A percentile compares a stretch with the other conserved stretches of the same genome.
phyloP scores from a whole-genome alignment of 2,329 filamentous ascomycete species.

The Fusarium metavorans region DNA sequence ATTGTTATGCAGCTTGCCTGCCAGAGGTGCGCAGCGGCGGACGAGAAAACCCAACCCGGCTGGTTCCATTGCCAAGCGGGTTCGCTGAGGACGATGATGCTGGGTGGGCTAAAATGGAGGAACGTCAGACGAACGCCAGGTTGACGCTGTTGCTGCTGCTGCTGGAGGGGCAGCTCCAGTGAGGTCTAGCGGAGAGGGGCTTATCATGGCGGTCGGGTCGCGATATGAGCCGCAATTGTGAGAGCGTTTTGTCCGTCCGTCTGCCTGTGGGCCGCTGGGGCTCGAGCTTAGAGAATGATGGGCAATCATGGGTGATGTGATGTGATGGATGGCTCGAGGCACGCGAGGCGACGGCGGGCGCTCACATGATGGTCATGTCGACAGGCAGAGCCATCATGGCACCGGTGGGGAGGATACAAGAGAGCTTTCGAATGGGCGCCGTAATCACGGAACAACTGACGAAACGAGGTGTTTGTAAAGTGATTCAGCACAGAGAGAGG shows the following conservation, averaged over 20 bases:
- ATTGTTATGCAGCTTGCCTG: constrained; percentile 29
- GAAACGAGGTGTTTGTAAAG: not conserved
- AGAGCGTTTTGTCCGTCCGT: not conserved
- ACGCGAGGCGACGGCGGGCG: constrained; percentile 20
- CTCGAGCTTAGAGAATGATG: not conserved
- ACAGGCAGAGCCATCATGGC: constrained; percentile 31
- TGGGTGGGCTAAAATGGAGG: constrained; percentile 1
- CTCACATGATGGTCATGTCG: constrained; percentile 43
- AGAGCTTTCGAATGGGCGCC: not conserved
- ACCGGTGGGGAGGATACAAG: not conserved
- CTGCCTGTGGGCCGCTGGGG: not conserved
- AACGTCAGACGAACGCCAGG: constrained; percentile 36
- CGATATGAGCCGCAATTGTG: not conserved
- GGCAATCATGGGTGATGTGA: constrained; percentile 20
- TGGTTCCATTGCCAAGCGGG: constrained; percentile 16
- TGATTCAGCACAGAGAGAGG: not conserved
- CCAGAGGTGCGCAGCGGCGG: constrained; percentile 3
- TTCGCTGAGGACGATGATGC: not conserved
- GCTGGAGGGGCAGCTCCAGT: not conserved
- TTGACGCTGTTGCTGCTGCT: constrained; percentile 16
- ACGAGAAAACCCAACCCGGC: constrained; percentile 1
- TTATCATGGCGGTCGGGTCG: not conserved
- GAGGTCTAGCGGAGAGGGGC: constrained; percentile 1
- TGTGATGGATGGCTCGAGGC: constrained; percentile 35
- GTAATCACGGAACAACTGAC: not conserved